These are phyloP conservation scores for Phylloporus sp. DNA, from an alignment of 768 basidiomycete species.

Conservation along the genomic window DNA sequence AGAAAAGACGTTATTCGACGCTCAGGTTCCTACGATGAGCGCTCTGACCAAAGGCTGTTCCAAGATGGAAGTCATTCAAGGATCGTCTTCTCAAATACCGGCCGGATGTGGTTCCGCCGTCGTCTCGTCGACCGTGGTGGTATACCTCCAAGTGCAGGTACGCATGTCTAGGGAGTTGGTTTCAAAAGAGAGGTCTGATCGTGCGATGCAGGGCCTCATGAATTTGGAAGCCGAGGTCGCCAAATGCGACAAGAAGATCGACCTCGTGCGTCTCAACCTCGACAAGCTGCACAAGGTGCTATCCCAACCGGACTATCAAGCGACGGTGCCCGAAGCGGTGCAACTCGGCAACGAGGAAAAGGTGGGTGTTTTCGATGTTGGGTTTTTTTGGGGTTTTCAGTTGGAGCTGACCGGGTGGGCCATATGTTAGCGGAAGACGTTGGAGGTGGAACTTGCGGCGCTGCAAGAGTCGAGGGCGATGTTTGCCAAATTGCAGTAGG, in stretches of 20 bases:
- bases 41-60: constrained; percentile 88
- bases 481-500: constrained; percentile 63
- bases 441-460: constrained; percentile 76
- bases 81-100: constrained; percentile 60
- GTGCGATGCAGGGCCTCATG: constrained; percentile 73
- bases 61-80: constrained; percentile 61
- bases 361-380: constrained; percentile 37
- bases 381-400: too few relatives aligned
- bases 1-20: constrained; percentile 62
- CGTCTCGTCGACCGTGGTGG: constrained; percentile 66
- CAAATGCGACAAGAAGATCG: constrained; percentile 88
- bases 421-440: constrained; percentile 27
- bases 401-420: background rate
- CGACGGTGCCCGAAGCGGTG: constrained; percentile 76
- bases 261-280: constrained; percentile 60
- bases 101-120: constrained; percentile 76
- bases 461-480: constrained; percentile 67
- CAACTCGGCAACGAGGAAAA: constrained; percentile 73
- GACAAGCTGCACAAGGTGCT: constrained; percentile 75
- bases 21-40: constrained; percentile 69
- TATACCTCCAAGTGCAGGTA: constrained; percentile 85
- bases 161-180: too few relatives aligned
- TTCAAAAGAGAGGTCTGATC: too few relatives aligned
- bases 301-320: constrained; percentile 69
- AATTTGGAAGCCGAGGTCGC: constrained; percentile 83